Percentiles rank a stretch among this genome's conserved stretches.
These are phyloP conservation scores for Buddleja alternifolia DNA, from an alignment of 257 asterid genomes.

Conservation along the genomic window DNA sequence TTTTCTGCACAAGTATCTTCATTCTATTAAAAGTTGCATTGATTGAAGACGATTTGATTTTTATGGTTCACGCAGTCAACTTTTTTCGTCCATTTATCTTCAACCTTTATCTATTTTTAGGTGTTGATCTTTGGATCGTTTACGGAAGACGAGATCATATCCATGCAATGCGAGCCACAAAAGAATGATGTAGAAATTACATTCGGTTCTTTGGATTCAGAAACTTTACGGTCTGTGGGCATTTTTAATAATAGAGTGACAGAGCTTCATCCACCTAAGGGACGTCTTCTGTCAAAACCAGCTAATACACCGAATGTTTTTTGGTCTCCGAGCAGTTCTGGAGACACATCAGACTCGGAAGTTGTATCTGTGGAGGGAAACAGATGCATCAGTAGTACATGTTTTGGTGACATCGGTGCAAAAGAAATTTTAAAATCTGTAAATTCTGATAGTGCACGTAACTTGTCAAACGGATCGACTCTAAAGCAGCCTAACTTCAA, in stretches of 20 bases:
- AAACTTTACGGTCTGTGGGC: slow-evolving; percentile 70
- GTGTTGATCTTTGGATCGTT: slow-evolving; percentile 77
- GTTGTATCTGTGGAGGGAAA: slow-evolving; percentile 37
- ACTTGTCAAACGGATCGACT: slow-evolving; percentile 28
- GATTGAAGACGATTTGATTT: not conserved
- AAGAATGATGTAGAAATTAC: slow-evolving; percentile 45
- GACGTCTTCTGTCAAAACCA: slow-evolving; percentile 34
- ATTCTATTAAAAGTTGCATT: slow-evolving; percentile 3
- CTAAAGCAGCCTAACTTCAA: slow-evolving; percentile 31
- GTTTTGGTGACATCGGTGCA: slow-evolving; percentile 28
- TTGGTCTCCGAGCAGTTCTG: slow-evolving; percentile 21
- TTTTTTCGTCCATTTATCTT: slow-evolving; percentile 10
- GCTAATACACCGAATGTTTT: slow-evolving; percentile 23
- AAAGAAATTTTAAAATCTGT: slow-evolving; percentile 33
- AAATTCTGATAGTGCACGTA: slow-evolving; percentile 18
- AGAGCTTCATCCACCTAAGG: slow-evolving; percentile 34
- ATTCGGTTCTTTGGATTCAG: slow-evolving; percentile 71
- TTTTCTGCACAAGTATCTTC: slow-evolving; percentile 2
- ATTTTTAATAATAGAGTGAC: slow-evolving; percentile 34
- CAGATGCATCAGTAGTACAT: slow-evolving; percentile 30
- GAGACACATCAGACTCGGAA: slow-evolving; percentile 25
- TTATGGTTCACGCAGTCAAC: not conserved
- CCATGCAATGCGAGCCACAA: slow-evolving; percentile 49
- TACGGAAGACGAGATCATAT: slow-evolving; percentile 75
- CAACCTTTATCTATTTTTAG: slow-evolving; percentile 37